Evolutionary conservation across 164 flowering plant species (phyloP), one percentile per base, ranked within the genome.

Genomic region (Vitis riparia): DNA sequence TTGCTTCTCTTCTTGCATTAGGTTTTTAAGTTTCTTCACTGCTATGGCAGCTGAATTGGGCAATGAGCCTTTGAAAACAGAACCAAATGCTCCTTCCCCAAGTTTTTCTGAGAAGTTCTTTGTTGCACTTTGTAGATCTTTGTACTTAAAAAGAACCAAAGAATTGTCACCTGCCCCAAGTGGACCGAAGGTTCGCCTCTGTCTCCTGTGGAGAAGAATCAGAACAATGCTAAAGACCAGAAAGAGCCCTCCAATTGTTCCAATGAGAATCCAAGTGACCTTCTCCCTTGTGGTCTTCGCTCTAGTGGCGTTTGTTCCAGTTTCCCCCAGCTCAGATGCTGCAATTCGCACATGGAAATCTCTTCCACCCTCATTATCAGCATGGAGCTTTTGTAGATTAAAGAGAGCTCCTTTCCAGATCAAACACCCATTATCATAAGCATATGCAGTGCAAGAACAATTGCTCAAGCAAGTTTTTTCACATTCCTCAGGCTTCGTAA

Each of bases 81-180:
- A 84, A 17, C 89, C 89, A 68, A 84, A 86, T 11, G 81, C 87
- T 61, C 91, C 89, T 13, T 81, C 87, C 15, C 88, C 89, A 14
- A 86, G 66, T 23, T 80, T 84, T 16, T 83, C 84, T 0, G 88
- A 82, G 68, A 84, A 86, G 68, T 79, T 82, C 75, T 77, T 84
- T 23, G 89, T 86, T n/a, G 81, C 86, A 19, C 9, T 70, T 61
- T 76, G 81, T 55, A 88, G 65, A 63, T 84, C 83, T 67, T 65
- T 66, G 70, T 77, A 84, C 67, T 68, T 65, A 66, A 80, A 84
- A 3, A 82, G 23, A 55, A 82, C 30, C 78, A 84, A 68, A 16
- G 81, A 76, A 17, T 84, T 86, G 53, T 77, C 79, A 5, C 71
- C 68, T 14, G 63, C 44, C 63, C 82, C 73, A 15, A 75, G 47